Percentiles rank a stretch among this genome's conserved stretches.
Evolutionary conservation across 371 early-diverging fungal genomes (phyloP).

Genomic region (Sporodiniella umbellata): DNA sequence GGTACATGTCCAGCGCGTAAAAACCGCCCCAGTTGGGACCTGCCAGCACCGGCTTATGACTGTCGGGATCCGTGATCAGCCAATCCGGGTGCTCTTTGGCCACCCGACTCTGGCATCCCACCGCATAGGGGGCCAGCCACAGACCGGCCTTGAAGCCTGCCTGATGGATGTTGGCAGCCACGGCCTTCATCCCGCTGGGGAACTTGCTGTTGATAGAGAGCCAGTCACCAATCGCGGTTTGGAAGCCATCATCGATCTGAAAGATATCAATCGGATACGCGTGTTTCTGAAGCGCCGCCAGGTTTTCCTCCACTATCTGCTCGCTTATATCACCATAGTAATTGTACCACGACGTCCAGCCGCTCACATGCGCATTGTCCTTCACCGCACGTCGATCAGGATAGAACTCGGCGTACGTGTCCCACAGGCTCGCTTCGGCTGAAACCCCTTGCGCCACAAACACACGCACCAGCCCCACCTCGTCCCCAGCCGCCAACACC

Average conservation of each 20-base stretch:
- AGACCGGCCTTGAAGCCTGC: conserved; percentile 52
- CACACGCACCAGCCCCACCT: conserved; percentile 27
- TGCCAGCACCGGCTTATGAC: conserved; percentile 30
- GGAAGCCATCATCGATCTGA: conserved; percentile 63
- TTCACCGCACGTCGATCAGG: conserved; percentile 28
- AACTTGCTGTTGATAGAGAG: conserved; percentile 49
- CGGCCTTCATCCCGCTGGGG: conserved; percentile 46
- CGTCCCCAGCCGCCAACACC: conserved; percentile 13
- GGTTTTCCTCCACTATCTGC: conserved; percentile 41
- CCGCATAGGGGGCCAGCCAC: conserved; percentile 62
- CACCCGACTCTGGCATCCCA: conserved; percentile 41
- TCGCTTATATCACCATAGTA: conserved; percentile 59
- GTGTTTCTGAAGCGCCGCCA: conserved; percentile 33
- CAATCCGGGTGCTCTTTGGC: conserved; percentile 55
- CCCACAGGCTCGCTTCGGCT: conserved; percentile 45
- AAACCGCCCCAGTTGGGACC: conserved; percentile 54
- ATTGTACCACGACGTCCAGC: conserved; percentile 63
- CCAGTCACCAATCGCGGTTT: conserved; percentile 61
- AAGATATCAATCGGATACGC: conserved; percentile 56
- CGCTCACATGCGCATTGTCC: conserved; percentile 44
- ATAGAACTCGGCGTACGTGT: conserved; percentile 39
- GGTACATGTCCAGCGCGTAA: conserved; percentile 53
- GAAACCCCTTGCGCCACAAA: conserved; percentile 32
- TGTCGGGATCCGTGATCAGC: conserved; percentile 40
- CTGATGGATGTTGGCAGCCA: conserved; percentile 35